A percentile compares a stretch with the other conserved stretches of the same genome.
These are phyloP conservation scores for Neurospora sp. DNA, from an alignment of 495 filamentous ascomycete genomes.

Conservation along the genomic window DNA sequence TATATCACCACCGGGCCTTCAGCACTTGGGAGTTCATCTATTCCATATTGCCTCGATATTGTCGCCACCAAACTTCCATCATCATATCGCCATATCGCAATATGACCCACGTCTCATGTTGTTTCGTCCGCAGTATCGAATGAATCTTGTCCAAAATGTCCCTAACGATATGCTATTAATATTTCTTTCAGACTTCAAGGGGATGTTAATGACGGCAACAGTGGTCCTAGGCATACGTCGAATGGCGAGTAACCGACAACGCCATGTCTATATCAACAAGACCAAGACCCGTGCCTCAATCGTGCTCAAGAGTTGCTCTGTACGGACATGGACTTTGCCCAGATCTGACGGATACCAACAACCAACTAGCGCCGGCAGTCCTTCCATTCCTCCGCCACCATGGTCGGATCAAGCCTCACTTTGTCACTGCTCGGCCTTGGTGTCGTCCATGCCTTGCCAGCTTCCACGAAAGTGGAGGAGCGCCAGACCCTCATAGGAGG, in stretches of 20 bases:
- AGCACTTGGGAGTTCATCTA: conserved; percentile 23
- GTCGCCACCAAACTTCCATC: conserved; percentile 18
- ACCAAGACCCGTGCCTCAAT: conserved; percentile 1
- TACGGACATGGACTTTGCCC: conserved; percentile 10
- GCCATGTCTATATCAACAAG: conserved; percentile 15
- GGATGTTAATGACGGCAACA: background rate
- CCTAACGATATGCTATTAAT: conserved; percentile 18
- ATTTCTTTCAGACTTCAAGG: background rate
- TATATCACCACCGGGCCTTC: conserved; percentile 16
- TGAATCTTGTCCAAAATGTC: background rate
- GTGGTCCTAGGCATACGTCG: background rate
- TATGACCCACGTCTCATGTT: conserved; percentile 7
- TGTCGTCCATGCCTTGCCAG: conserved; percentile 20
- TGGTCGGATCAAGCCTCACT: conserved; percentile 21
- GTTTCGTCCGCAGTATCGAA: conserved; percentile 6
- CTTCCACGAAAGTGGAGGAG: conserved; percentile 8
- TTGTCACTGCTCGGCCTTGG: conserved; percentile 22
- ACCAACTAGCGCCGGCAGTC: background rate
- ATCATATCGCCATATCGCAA: conserved; percentile 8
- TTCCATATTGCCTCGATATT: conserved; percentile 27
- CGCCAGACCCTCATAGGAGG: conserved; percentile 9
- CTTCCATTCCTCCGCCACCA: conserved; percentile 7
- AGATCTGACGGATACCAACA: background rate
- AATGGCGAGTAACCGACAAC: background rate
- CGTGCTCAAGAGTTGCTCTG: background rate